Conservation (phyloP, 2,329 filamentous ascomycete genomes). For the Exophiala aquamarina region DNA sequence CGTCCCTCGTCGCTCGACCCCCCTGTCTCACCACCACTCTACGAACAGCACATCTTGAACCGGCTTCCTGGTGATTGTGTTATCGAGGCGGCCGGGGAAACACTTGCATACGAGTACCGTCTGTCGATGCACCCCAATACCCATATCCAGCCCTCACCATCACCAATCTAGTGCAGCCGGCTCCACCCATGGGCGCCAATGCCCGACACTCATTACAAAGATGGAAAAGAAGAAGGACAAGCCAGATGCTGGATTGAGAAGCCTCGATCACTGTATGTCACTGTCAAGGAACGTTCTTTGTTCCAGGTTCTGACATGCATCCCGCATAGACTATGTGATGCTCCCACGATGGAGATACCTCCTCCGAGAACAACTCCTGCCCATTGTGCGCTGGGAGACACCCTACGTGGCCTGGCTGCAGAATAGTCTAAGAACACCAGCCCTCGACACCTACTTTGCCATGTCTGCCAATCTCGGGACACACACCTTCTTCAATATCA, state of each 20-base stretch:
- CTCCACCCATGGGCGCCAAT: neutral
- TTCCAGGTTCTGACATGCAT: conserved; percentile 9
- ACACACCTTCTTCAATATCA: conserved; percentile 98
- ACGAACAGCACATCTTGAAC: no score
- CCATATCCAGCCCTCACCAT: no score
- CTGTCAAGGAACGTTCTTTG: neutral
- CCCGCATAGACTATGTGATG: conserved; percentile 68
- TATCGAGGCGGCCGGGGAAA: no score
- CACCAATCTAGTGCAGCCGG: neutral
- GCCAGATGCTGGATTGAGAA: conserved; percentile 69
- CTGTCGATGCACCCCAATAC: no score
- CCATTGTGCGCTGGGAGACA: conserved; percentile 90
- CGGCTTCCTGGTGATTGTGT: no score
- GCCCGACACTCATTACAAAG: conserved; percentile 2
- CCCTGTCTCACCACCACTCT: no score
- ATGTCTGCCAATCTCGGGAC: conserved; percentile 95
- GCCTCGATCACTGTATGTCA: conserved; percentile 69
- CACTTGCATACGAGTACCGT: no score
- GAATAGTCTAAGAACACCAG: conserved; percentile 72
- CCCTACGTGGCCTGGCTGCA: conserved; percentile 89
- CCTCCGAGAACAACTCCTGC: conserved; percentile 77
- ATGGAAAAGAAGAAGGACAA: conserved; percentile 43
- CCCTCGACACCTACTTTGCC: conserved; percentile 94
- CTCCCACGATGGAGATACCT: conserved; percentile 87
- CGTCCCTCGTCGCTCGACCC: no score